These are phyloP conservation scores for Volvox carteri DNA, from an alignment of 163 green algal species.

Conservation along the genomic window DNA sequence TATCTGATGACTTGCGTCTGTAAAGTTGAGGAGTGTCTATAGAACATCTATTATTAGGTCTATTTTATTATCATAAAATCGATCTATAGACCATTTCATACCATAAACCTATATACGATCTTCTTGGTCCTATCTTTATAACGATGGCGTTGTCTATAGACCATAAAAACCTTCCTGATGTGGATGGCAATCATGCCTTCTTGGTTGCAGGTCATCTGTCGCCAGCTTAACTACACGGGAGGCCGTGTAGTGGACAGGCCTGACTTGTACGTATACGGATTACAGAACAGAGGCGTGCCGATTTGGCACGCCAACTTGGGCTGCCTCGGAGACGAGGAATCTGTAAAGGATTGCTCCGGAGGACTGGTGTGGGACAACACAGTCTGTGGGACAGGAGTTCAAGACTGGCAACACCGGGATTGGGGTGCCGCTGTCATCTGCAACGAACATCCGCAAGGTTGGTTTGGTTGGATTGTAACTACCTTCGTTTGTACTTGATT, in stretches of 20 bases:
- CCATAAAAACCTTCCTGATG: too few relatives aligned
- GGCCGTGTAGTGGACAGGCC: not conserved
- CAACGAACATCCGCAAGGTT: slow-evolving; percentile 1
- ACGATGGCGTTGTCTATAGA: too few relatives aligned
- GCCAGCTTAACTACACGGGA: slow-evolving; percentile 10
- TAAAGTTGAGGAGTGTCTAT: too few relatives aligned
- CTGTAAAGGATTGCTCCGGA: not conserved
- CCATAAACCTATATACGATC: too few relatives aligned
- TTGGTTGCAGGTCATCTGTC: slow-evolving; percentile 20
- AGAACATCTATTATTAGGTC: too few relatives aligned
- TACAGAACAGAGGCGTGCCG: not conserved
- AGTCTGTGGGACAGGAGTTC: too few relatives aligned
- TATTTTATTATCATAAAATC: too few relatives aligned
- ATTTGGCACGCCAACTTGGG: not conserved
- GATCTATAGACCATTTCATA: too few relatives aligned
- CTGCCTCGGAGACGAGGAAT: not conserved
- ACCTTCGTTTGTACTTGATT: not conserved
- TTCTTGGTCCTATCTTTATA: too few relatives aligned
- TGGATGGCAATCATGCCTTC: too few relatives aligned
- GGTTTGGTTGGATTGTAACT: not conserved
- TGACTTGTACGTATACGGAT: not conserved
- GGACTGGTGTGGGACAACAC: not conserved
- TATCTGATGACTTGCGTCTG: too few relatives aligned
- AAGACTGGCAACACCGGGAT: not conserved
- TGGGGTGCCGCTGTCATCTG: not conserved